These are phyloP conservation scores for Chaetomium olivaceum DNA, from an alignment of 2,329 filamentous ascomycete species.

Conservation along the genomic window DNA sequence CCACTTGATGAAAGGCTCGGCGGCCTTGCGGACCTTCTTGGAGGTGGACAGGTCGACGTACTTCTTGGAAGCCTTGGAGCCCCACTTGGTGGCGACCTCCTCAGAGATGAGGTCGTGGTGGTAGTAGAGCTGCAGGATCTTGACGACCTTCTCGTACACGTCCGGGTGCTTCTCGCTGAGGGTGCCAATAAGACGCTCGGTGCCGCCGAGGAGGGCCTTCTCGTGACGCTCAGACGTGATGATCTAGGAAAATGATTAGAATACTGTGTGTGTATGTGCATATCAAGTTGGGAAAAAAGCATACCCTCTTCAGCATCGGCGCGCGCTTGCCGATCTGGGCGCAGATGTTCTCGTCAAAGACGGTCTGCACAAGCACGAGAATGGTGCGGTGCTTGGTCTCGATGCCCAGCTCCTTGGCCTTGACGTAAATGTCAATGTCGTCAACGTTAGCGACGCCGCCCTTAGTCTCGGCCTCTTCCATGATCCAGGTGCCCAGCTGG, in stretches of 20 bases:
- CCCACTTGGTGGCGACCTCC: slow-evolving; percentile 88
- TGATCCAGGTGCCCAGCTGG: slow-evolving; percentile 89
- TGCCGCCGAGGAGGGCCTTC: slow-evolving; percentile 92
- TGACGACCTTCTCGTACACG: slow-evolving; percentile 72
- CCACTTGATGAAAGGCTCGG: slow-evolving; percentile 92
- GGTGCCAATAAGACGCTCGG: slow-evolving; percentile 80
- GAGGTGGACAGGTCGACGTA: slow-evolving; percentile 87
- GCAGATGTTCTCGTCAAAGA: slow-evolving; percentile 88
- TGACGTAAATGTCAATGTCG: slow-evolving; percentile 90
- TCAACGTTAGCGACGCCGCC: slow-evolving; percentile 77
- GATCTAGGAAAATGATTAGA: slow-evolving; percentile 54
- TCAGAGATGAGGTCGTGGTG: slow-evolving; percentile 86
- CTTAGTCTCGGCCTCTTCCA: slow-evolving; percentile 68
- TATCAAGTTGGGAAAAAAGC: slow-evolving; percentile 32
- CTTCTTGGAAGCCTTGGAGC: slow-evolving; percentile 95
- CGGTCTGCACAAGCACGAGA: slow-evolving; percentile 85
- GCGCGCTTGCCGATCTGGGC: slow-evolving; percentile 84
- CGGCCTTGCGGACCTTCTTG: slow-evolving; percentile 93
- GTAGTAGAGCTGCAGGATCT: slow-evolving; percentile 87
- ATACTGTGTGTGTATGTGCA: not conserved
- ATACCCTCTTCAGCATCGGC: slow-evolving; percentile 82
- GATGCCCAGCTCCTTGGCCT: slow-evolving; percentile 94
- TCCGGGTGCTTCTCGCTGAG: slow-evolving; percentile 76
- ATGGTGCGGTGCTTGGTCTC: slow-evolving; percentile 93
- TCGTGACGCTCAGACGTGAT: slow-evolving; percentile 90